Conservation (phyloP, 805 yeast species). For the Isabelozyma pseudorhagii region DNA sequence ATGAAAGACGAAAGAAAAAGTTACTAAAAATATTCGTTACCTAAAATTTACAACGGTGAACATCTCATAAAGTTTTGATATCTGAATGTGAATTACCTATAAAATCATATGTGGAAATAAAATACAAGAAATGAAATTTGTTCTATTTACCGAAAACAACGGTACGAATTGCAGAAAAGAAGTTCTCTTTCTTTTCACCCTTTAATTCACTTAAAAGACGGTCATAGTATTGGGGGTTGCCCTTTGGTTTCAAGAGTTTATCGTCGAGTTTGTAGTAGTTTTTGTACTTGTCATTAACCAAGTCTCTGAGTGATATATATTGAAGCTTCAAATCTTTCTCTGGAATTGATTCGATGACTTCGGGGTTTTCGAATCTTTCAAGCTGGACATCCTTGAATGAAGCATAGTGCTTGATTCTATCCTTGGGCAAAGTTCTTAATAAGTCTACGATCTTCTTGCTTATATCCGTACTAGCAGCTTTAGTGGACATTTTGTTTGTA, state of each 20-base stretch:
- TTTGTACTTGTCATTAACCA: slow-evolving; percentile 59
- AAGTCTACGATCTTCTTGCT: slow-evolving; percentile 56
- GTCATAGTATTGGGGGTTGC: slow-evolving; percentile 76
- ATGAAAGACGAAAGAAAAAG: neutral
- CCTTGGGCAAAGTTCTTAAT: slow-evolving; percentile 64
- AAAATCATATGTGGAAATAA: neutral
- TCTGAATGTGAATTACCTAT: neutral
- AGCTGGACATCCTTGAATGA: slow-evolving; percentile 69
- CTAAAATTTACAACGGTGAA: too few relatives aligned
- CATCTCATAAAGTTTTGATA: too few relatives aligned
- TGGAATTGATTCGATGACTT: slow-evolving; percentile 33
- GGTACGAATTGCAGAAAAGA: slow-evolving; percentile 65
- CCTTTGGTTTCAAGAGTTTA: slow-evolving; percentile 73
- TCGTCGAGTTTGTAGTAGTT: slow-evolving; percentile 63
- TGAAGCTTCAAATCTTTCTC: slow-evolving; percentile 57
- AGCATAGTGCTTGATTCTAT: slow-evolving; percentile 63
- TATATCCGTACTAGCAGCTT: slow-evolving; percentile 42
- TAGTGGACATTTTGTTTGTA: slow-evolving; percentile 5
- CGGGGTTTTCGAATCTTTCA: slow-evolving; percentile 33
- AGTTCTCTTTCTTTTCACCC: slow-evolving; percentile 67
- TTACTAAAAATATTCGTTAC: too few relatives aligned
- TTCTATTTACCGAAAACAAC: slow-evolving; percentile 68
- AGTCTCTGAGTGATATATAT: slow-evolving; percentile 52
- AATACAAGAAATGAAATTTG: neutral
- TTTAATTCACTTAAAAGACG: slow-evolving; percentile 67